Percentiles rank a stretch among this genome's conserved stretches.
phyloP scores from a whole-genome alignment of 2,329 filamentous ascomycete genomes.

The Neofusicoccum sp. region DNA sequence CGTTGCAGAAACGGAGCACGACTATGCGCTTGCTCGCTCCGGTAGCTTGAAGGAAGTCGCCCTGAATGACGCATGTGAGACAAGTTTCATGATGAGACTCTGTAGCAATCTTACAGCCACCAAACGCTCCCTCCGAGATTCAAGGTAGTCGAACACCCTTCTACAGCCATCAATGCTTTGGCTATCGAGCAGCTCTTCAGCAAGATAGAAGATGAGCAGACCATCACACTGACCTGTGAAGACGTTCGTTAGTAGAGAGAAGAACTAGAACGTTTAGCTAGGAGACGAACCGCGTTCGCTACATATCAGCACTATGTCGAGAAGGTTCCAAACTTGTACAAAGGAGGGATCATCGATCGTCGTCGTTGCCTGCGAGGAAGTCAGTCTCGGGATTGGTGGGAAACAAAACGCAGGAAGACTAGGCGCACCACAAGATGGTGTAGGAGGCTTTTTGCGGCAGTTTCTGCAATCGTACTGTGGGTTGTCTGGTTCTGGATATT shows the following conservation, averaged over 20 bases:
- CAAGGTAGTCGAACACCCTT: conserved; percentile 89
- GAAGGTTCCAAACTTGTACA: conserved; percentile 84
- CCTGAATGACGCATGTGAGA: conserved; percentile 1
- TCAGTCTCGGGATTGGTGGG: neutral
- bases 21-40: conserved; percentile 71
- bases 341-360: conserved; percentile 76
- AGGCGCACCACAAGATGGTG: conserved; percentile 70
- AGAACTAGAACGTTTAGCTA: conserved; percentile 9
- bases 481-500: conserved; percentile 45
- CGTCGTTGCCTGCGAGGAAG: conserved; percentile 62
- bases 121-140: conserved; percentile 86
- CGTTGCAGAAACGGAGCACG: conserved; percentile 92
- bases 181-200: conserved; percentile 93
- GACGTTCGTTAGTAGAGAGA: conserved; percentile 23
- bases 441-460: conserved; percentile 77
- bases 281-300: conserved; percentile 71
- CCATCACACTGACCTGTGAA: conserved; percentile 61
- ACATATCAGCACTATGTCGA: conserved; percentile 86
- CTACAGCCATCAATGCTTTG: conserved; percentile 92
- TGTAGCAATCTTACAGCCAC: conserved; percentile 59
- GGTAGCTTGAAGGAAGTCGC: conserved; percentile 18
- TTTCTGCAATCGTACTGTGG: conserved; percentile 71
- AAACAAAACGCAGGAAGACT: neutral
- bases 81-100: neutral
- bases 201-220: conserved; percentile 80